phyloP scores from a whole-genome alignment of 495 filamentous ascomycete genomes.

The Trichoderma asperelloides region DNA sequence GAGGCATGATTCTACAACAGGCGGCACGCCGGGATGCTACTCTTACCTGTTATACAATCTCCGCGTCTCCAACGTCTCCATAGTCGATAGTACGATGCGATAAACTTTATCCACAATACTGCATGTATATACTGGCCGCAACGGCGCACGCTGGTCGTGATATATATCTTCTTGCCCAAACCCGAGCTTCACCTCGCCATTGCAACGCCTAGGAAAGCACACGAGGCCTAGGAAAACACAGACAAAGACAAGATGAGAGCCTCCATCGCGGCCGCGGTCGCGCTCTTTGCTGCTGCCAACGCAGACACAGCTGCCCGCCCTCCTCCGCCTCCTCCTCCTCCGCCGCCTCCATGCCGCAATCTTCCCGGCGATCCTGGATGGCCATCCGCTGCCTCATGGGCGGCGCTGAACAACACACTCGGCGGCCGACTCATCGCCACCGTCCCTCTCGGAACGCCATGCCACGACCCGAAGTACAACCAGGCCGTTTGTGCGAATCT shows the following conservation, averaged over 20 bases:
- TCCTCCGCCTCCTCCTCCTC: background rate
- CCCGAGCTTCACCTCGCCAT: background rate
- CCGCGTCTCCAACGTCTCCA: background rate
- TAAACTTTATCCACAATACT: background rate
- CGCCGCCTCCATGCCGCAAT: background rate
- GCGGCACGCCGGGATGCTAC: background rate
- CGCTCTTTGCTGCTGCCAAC: background rate
- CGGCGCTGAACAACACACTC: conserved; percentile 18
- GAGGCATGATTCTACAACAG: too few species aligned
- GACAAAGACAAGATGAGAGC: background rate
- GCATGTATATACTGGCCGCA: background rate
- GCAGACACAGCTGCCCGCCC: background rate
- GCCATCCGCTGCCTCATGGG: conserved; percentile 17
- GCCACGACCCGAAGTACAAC: conserved; percentile 29
- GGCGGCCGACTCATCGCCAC: conserved; percentile 21
- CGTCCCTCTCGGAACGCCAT: conserved; percentile 26
- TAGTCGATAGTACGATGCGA: background rate
- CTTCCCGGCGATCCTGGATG: conserved; percentile 20
- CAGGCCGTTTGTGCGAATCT: conserved; percentile 9
- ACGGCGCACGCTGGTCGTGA: background rate
- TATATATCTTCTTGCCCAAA: background rate
- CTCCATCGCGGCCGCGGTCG: background rate
- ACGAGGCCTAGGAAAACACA: too few species aligned
- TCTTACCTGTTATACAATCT: background rate
- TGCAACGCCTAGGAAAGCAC: too few species aligned